Conservation (phyloP, 208 protist species). For the Trypanosoma avium region DNA sequence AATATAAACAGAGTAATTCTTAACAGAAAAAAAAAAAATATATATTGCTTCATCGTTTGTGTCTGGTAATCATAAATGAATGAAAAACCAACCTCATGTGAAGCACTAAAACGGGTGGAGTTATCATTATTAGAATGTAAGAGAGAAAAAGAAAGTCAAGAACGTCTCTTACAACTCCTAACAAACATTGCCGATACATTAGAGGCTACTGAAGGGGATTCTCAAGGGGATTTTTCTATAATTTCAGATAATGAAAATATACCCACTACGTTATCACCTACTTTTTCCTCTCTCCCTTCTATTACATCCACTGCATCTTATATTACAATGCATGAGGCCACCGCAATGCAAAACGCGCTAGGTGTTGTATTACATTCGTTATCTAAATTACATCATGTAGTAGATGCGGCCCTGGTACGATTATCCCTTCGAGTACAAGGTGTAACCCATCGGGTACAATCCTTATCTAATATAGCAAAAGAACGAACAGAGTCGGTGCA, state of each 20-base stretch:
- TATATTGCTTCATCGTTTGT: too few species aligned
- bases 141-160: background rate
- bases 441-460: background rate
- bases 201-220: slow-evolving; percentile 12
- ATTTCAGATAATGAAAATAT: background rate
- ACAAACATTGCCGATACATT: slow-evolving; percentile 14
- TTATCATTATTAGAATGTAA: background rate
- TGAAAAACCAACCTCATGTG: too few species aligned
- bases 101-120: too few species aligned
- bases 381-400: background rate
- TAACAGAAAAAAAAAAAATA: too few species aligned
- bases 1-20: too few species aligned
- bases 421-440: slow-evolving; percentile 3
- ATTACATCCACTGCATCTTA: too few species aligned
- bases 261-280: too few species aligned
- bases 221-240: background rate
- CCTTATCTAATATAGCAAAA: background rate
- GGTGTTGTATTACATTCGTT: slow-evolving; percentile 2
- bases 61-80: too few species aligned
- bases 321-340: too few species aligned
- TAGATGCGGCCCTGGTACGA: background rate
- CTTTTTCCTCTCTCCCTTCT: too few species aligned
- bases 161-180: slow-evolving; percentile 5
- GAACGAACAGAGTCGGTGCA: background rate
- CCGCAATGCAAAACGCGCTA: too few species aligned